Percentiles rank a stretch among this genome's conserved stretches.
phyloP scores from a whole-genome alignment of 2,329 filamentous ascomycete species.

The Paecilomyces formosus region DNA sequence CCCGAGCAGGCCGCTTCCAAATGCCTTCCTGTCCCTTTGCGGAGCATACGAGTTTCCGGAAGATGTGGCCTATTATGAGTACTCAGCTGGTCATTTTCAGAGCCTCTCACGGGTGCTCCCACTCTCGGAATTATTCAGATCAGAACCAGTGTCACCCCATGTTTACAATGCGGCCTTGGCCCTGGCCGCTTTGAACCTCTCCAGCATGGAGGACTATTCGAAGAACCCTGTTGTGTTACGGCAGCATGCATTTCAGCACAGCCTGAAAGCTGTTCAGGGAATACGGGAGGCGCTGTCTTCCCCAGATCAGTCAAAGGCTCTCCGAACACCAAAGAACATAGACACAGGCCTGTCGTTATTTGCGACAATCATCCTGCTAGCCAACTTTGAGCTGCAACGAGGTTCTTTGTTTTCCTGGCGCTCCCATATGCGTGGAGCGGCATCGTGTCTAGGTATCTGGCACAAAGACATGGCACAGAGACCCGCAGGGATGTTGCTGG shows the following conservation, averaged over 20 bases:
- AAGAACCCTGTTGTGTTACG: constrained; percentile 2
- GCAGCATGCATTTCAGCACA: constrained; percentile 8
- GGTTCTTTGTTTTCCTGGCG: constrained; percentile 6
- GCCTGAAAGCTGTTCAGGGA: constrained; percentile 6
- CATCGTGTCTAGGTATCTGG: constrained; percentile 4
- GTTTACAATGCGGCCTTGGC: constrained; percentile 8
- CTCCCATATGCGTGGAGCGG: constrained; percentile 9
- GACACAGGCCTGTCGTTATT: constrained; percentile 7
- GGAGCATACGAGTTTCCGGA: constrained; percentile 9
- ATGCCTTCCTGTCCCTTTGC: constrained; percentile 2
- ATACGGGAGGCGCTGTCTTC: constrained; percentile 3
- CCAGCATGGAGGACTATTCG: constrained; percentile 1
- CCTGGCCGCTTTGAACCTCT: constrained; percentile 5
- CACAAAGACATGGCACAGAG: constrained; percentile 4
- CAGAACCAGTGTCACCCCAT: constrained; percentile 7
- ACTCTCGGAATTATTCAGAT: constrained; percentile 5
- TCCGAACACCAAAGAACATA: neutral
- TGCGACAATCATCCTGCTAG: constrained; percentile 7
- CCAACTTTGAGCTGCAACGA: constrained; percentile 10
- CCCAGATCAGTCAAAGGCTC: neutral
- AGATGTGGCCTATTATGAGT: constrained; percentile 7
- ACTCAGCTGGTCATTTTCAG: constrained; percentile 3
- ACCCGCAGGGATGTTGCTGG: constrained; percentile 5
- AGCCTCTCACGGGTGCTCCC: constrained; percentile 6
- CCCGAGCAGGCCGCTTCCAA: constrained; percentile 1